Conservation (phyloP, 2,329 filamentous ascomycete genomes). For the Fusarium phyllophilum region DNA sequence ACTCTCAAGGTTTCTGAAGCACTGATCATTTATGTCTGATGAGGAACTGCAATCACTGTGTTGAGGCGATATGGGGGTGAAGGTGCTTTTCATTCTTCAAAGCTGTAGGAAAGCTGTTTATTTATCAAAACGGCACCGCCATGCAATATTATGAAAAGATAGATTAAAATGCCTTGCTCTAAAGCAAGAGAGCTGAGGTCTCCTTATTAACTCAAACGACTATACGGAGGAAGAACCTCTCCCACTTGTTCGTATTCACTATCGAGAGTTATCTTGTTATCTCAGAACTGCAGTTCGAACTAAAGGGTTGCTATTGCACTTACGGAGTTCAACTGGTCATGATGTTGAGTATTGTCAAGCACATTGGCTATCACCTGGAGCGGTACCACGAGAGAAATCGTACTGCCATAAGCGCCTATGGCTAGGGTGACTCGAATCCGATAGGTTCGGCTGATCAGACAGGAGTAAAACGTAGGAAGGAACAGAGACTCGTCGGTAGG, state of each 20-base stretch:
- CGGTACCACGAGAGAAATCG: neutral
- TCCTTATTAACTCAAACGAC: neutral
- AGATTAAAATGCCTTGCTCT: neutral
- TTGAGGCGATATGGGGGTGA: no score
- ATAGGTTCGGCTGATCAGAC: conserved; percentile 6
- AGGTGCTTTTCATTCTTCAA: rapidly evolving
- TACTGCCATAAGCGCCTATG: neutral
- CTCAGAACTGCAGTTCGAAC: neutral
- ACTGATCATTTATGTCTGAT: neutral
- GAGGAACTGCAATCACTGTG: neutral
- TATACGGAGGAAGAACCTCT: neutral
- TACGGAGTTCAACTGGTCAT: neutral
- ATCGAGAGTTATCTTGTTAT: neutral
- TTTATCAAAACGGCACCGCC: neutral
- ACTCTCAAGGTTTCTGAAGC: neutral
- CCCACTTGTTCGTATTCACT: neutral
- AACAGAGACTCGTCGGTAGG: neutral
- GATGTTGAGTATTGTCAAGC: neutral
- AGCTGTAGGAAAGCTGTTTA: neutral
- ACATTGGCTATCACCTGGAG: neutral
- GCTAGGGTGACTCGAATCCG: neutral
- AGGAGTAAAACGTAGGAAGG: conserved; percentile 6
- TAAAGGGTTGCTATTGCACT: neutral
- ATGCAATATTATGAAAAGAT: neutral
- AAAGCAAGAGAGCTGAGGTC: neutral